Evolutionary conservation across 208 protist species (phyloP).

Genomic region (Acanthamoeba castellanii): DNA sequence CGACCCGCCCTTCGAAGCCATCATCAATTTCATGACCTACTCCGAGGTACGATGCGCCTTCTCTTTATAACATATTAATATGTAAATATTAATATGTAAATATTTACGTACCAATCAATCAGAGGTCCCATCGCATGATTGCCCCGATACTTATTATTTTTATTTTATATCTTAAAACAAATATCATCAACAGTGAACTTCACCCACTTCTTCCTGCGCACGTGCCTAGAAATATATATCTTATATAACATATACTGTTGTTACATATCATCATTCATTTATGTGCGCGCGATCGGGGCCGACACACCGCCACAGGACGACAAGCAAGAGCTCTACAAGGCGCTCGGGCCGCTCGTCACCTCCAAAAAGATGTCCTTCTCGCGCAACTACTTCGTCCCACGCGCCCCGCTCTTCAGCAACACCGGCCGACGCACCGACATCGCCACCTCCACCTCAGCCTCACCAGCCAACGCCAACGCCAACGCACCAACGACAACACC

Average conservation of each 20-base stretch:
- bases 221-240: not conserved
- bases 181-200: not conserved
- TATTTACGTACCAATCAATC: not conserved
- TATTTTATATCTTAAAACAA: too few species aligned
- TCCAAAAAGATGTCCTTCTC: constrained; percentile 69
- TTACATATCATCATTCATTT: not conserved
- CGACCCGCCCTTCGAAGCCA: constrained; percentile 48
- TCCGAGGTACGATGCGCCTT: not conserved
- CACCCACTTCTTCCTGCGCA: not conserved
- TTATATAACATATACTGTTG: not conserved
- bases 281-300: too few species aligned
- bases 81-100: not conserved
- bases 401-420: not conserved
- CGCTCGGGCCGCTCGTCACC: constrained; percentile 10
- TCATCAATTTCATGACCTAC: constrained; percentile 44
- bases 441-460: not conserved
- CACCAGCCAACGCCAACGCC: not conserved
- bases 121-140: too few species aligned
- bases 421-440: not conserved
- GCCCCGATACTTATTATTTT: not conserved
- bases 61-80: not conserved
- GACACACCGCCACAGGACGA: not conserved
- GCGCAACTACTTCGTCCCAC: constrained; percentile 17
- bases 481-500: too few species aligned
- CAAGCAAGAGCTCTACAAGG: not conserved